Percentiles rank a stretch among this genome's conserved stretches.
phyloP scores from a whole-genome alignment of 495 filamentous ascomycete genomes.

The Articulospora tetracladia region DNA sequence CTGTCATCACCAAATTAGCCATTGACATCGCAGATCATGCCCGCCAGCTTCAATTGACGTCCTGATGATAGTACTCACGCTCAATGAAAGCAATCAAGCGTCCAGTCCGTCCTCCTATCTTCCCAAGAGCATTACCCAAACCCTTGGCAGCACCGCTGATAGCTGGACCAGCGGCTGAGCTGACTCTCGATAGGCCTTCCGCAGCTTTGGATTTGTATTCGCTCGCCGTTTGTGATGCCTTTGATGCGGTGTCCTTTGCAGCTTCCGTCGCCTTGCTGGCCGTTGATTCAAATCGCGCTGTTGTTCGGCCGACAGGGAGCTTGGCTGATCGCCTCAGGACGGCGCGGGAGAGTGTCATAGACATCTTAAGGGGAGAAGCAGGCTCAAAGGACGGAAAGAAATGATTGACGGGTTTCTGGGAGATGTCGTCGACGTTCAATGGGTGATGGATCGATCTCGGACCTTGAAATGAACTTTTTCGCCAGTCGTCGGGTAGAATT shows the following conservation, averaged over 20 bases:
- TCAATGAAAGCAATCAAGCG: constrained; percentile 76
- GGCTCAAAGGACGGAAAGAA: constrained; percentile 14
- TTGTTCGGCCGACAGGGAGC: constrained; percentile 49
- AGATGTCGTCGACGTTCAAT: constrained; percentile 18
- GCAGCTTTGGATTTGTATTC: constrained; percentile 71
- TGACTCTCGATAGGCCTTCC: constrained; percentile 80
- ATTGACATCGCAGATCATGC: constrained; percentile 10
- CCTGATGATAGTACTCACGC: constrained; percentile 56
- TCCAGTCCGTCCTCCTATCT: constrained; percentile 82
- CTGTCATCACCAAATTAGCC: constrained; percentile 44
- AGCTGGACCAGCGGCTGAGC: constrained; percentile 73
- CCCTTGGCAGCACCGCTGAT: constrained; percentile 66
- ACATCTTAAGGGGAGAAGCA: constrained; percentile 33
- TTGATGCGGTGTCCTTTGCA: constrained; percentile 50
- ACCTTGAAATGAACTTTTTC: constrained; percentile 22
- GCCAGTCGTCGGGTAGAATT: constrained; percentile 15
- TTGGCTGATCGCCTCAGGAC: constrained; percentile 61
- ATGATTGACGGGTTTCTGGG: constrained; percentile 9
- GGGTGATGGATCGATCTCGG: constrained; percentile 11
- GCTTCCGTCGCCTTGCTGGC: constrained; percentile 62
- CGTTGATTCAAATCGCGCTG: constrained; percentile 52
- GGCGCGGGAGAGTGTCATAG: constrained; percentile 29
- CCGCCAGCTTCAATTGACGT: constrained; percentile 2
- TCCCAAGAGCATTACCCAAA: constrained; percentile 59
- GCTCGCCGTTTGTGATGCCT: constrained; percentile 63